Percentiles rank a stretch among this genome's conserved stretches.
Evolutionary conservation across 176 grass and related monocot species (phyloP).

Genomic region (Triticum dicoccoides): DNA sequence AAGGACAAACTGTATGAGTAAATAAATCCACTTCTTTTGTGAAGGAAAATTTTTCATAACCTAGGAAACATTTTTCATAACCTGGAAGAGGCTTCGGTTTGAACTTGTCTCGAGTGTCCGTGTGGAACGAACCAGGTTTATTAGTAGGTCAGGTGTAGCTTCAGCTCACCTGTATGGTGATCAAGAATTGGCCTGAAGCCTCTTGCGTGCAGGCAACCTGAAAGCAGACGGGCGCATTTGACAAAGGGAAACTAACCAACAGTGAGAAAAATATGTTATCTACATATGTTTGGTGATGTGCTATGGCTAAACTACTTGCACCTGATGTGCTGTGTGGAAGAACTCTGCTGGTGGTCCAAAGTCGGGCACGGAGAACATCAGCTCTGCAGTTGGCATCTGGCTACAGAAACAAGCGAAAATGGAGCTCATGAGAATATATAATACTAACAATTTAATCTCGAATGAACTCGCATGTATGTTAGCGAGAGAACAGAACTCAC

Average conservation of each 20-base stretch:
- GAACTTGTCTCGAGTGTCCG: too few species aligned
- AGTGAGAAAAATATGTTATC: not conserved
- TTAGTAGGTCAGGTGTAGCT: not conserved
- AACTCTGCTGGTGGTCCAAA: not conserved
- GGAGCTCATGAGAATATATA: not conserved
- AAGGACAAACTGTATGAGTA: too few species aligned
- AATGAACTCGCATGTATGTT: not conserved
- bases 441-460: not conserved
- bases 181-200: not conserved
- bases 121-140: too few species aligned
- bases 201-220: constrained; percentile 7
- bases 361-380: not conserved
- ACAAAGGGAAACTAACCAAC: not conserved
- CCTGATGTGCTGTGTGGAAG: not conserved
- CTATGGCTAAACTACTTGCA: not conserved
- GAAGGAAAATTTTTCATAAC: not conserved
- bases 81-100: not conserved
- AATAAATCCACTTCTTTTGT: not conserved
- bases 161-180: not conserved
- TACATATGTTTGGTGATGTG: not conserved
- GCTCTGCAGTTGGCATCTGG: constrained; percentile 3
- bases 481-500: not conserved
- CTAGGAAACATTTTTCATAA: constrained; percentile 16
- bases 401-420: constrained; percentile 24
- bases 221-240: not conserved